Base-by-base conservation (phyloP, 2,329 filamentous ascomycete genomes). In the Didymosphaeria variabile region DNA sequence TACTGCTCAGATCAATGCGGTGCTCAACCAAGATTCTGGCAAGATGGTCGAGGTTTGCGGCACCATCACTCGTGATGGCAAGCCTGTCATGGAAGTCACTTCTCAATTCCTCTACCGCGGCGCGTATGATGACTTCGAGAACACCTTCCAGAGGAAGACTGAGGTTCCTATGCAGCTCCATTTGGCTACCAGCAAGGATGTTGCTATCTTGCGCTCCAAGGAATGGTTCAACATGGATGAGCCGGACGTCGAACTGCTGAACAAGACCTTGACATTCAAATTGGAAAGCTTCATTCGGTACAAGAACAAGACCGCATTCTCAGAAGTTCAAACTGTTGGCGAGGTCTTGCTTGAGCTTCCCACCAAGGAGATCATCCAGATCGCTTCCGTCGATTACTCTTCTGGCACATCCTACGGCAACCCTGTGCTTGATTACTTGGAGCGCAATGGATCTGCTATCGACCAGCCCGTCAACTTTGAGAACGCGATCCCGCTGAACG, bases 41-140 rank as follows among this genome's bases (percentile, higher is more conserved):
- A 99, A 99, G 86, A 97, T 99, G 94, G 96, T 99, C 19, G 96
- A 99, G 81, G 94, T 99, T n/a, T 97, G 94, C 73, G 95, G 95
- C 64, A 99, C 95, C 6, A 97, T 99, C 72, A 90, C 87, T 57
- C 91, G 95, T 46, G 88, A 94, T 57, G 91, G 91, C 29, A 80
- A 91, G 78, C 86, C 93, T 6, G 93, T 99, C 65, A 99, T 99
- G 95, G 93, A 99, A 77, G 95, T 99, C 31, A 98, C 94, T 13
- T 97, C 93, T 64, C 95, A 99, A 79, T 99, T 99, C 86, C 80
- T 99, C 73, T 99, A 99, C 85, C 91, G 96, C 53, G 95, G 95
- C 59, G 85, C 86, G 32, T 99, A 99, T 82, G 91, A 87, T 58
- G 96, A 99, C 79, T 99, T 88, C 71, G 91, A 97, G 82, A 99